Evolutionary conservation across 1,284 basidiomycete species (phyloP).

Genomic region (Ustilago xerochloae): DNA sequence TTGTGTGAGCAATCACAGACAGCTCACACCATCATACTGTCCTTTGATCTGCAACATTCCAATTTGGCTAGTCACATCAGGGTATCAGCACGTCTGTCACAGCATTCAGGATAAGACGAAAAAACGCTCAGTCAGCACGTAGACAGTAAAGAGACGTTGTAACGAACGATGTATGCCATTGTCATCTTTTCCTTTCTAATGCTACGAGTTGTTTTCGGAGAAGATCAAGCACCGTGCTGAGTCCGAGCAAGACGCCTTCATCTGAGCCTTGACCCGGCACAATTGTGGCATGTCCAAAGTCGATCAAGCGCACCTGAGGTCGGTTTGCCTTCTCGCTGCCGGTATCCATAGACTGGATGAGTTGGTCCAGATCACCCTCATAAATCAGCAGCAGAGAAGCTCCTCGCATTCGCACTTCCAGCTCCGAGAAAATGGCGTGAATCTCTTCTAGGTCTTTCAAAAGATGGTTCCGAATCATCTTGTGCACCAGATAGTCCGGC

Average conservation of each 20-base stretch:
- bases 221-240: constrained; percentile 73
- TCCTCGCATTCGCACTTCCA: constrained; percentile 85
- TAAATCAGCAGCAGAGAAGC: constrained; percentile 84
- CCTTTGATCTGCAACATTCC: too few species aligned
- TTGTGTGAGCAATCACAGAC: not conserved
- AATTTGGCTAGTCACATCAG: too few species aligned
- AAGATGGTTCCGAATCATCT: constrained; percentile 66
- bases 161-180: not conserved
- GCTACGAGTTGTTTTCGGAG: constrained; percentile 9
- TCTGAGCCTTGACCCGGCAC: constrained; percentile 82
- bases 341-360: constrained; percentile 60
- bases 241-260: constrained; percentile 78
- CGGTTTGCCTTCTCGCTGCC: not conserved
- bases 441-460: constrained; percentile 72
- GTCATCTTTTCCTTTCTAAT: constrained; percentile 1
- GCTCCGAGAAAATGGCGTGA: constrained; percentile 71
- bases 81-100: too few species aligned
- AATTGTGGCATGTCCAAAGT: constrained; percentile 88
- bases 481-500: constrained; percentile 65
- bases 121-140: too few species aligned
- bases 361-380: constrained; percentile 76
- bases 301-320: constrained; percentile 79
- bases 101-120: too few species aligned
- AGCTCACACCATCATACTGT: too few species aligned
- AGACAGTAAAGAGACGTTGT: too few species aligned